phyloP scores from a whole-genome alignment of 148 eudicot species.

The Spergularia bocconei region DNA sequence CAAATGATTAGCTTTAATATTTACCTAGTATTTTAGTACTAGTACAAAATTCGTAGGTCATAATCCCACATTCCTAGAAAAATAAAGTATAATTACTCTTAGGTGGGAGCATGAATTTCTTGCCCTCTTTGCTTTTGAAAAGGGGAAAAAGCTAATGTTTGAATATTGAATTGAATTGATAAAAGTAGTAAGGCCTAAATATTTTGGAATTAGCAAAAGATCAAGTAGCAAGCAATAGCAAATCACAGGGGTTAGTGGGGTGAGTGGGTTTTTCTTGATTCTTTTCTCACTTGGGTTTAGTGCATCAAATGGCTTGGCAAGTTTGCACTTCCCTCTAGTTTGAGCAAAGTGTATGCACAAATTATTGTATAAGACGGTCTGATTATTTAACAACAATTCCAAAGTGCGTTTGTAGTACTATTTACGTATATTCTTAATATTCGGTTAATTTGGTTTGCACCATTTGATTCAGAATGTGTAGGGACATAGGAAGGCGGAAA shows the following conservation, averaged over 20 bases:
- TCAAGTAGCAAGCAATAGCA: neutral
- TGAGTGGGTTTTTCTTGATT: conserved; percentile 16
- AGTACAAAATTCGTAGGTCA: neutral
- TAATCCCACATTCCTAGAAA: conserved; percentile 21
- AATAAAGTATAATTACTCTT: neutral
- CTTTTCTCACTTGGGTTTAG: conserved; percentile 11
- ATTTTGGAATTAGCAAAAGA: conserved; percentile 30
- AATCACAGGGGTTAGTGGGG: neutral
- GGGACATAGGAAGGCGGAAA: no score
- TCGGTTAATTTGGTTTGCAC: no score
- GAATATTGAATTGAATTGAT: conserved; percentile 17
- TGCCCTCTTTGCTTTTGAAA: conserved; percentile 7
- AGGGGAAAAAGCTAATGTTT: conserved; percentile 26
- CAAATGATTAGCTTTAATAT: conserved; percentile 27
- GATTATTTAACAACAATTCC: no score
- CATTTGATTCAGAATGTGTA: no score
- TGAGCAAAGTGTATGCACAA: neutral
- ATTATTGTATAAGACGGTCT: no score
- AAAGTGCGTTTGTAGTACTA: no score
- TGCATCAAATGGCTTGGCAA: neutral
- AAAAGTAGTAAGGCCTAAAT: neutral
- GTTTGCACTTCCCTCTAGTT: neutral
- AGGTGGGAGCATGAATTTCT: conserved; percentile 20
- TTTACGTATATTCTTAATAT: no score
- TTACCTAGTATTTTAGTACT: conserved; percentile 9